Percentiles rank a stretch among this genome's conserved stretches.
These are phyloP conservation scores for Talaromyces piceae DNA, from an alignment of 2,329 filamentous ascomycete species.

Conservation along the genomic window DNA sequence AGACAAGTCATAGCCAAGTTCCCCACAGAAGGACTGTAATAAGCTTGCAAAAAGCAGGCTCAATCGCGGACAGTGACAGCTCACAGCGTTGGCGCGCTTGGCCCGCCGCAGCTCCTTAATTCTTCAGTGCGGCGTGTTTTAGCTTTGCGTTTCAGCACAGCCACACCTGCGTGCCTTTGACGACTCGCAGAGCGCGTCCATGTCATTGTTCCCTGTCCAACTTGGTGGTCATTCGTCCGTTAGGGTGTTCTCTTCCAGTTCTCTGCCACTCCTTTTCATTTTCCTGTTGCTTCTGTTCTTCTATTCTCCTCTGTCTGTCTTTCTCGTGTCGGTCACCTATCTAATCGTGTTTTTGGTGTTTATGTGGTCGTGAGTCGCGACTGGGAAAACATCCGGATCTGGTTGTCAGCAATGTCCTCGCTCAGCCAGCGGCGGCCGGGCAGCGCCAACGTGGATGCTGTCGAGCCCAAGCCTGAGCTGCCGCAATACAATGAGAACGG, in stretches of 20 bases:
- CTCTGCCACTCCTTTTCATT: not conserved
- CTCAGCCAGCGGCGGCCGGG: constrained; percentile 7
- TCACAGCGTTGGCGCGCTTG: not conserved
- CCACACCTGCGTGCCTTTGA: too few relatives aligned
- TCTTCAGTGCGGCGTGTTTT: not conserved
- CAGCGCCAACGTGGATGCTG: not conserved
- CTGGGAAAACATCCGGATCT: not conserved
- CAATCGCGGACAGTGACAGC: not conserved
- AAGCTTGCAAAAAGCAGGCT: not conserved
- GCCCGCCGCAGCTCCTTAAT: not conserved
- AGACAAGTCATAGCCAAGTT: not conserved
- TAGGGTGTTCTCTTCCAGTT: not conserved
- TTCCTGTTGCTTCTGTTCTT: not conserved
- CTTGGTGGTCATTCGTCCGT: not conserved
- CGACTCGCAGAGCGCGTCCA: too few relatives aligned
- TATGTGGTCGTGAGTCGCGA: not conserved
- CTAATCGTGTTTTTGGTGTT: not conserved
- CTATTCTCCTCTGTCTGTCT: not conserved
- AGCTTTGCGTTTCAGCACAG: not conserved
- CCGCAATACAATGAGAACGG: constrained; percentile 7
- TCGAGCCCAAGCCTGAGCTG: not conserved
- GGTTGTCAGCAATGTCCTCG: constrained; percentile 2
- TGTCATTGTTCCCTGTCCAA: not conserved
- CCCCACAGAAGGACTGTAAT: not conserved
- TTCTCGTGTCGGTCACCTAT: not conserved